Conservation (phyloP, 768 basidiomycete species). For the Termitomyces eurrhizus region DNA sequence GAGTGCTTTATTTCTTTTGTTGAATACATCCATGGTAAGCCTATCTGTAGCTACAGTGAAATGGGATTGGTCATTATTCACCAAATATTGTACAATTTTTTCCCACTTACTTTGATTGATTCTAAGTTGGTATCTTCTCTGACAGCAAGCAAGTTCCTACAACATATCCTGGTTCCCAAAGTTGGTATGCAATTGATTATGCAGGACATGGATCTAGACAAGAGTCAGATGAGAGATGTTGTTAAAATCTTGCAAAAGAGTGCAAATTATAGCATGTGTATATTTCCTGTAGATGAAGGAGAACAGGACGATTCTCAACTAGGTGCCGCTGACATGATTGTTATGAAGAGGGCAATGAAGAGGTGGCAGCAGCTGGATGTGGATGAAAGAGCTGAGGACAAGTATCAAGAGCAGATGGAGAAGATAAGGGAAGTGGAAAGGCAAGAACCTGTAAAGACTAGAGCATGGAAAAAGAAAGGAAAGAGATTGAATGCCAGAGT, state of each 20-base stretch:
- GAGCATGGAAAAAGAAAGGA: no score
- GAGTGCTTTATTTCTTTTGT: no score
- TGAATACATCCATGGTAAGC: no score
- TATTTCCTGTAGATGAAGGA: conserved; percentile 63
- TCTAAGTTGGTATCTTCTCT: conserved; percentile 58
- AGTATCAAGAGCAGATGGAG: conserved; percentile 12
- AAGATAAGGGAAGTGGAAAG: neutral
- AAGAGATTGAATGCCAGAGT: no score
- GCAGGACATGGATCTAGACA: conserved; percentile 22
- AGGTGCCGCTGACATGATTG: no score
- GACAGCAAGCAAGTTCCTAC: conserved; percentile 70
- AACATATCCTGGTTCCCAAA: conserved; percentile 88
- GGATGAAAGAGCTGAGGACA: conserved; percentile 32
- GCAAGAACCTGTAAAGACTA: no score
- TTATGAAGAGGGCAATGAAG: conserved; percentile 11
- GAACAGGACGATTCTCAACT: no score
- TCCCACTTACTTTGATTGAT: conserved; percentile 59
- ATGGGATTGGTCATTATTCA: conserved; percentile 78
- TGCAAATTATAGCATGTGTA: conserved; percentile 76
- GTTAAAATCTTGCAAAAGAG: conserved; percentile 67
- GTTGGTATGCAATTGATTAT: conserved; percentile 72
- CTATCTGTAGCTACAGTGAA: conserved; percentile 70
- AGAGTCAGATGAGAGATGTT: conserved; percentile 39
- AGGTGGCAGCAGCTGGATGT: conserved; percentile 47
- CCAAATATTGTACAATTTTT: conserved; percentile 70